Conservation (phyloP, 2,329 filamentous ascomycete genomes). For the Penicillium hordei region DNA sequence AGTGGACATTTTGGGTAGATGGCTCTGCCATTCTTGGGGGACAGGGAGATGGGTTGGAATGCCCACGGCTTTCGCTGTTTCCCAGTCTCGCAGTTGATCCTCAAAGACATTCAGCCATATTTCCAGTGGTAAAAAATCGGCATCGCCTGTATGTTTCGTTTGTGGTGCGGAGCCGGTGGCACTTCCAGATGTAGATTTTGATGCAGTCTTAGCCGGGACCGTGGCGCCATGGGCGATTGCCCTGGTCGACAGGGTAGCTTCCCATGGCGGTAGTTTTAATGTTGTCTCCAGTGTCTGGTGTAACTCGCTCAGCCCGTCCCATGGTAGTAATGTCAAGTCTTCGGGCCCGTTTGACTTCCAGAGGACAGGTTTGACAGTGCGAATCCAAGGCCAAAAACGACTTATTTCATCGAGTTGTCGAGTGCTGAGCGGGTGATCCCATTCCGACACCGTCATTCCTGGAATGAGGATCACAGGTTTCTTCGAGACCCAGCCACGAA, state of each 20-base stretch:
- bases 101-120: slow-evolving; percentile 85
- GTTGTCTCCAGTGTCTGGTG: slow-evolving; percentile 34
- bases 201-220: slow-evolving; percentile 9
- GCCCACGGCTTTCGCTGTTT: slow-evolving; percentile 76
- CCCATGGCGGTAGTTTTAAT: slow-evolving; percentile 27
- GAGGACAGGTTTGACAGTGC: slow-evolving; percentile 74
- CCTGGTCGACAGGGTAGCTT: slow-evolving; percentile 15
- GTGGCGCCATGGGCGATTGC: slow-evolving; percentile 15
- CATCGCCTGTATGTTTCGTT: slow-evolving; percentile 21
- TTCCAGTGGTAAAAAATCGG: slow-evolving; percentile 67
- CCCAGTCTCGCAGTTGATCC: slow-evolving; percentile 82
- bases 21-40: slow-evolving; percentile 69
- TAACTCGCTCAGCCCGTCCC: slow-evolving; percentile 47
- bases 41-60: slow-evolving; percentile 75
- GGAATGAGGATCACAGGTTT: slow-evolving; percentile 84
- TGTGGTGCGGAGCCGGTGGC: slow-evolving; percentile 31
- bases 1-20: slow-evolving; percentile 63
- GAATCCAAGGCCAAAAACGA: slow-evolving; percentile 83
- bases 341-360: slow-evolving; percentile 70
- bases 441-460: slow-evolving; percentile 85
- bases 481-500: slow-evolving; percentile 82
- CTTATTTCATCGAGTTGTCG: slow-evolving; percentile 82
- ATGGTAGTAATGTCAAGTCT: slow-evolving; percentile 51
- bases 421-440: slow-evolving; percentile 86
- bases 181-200: slow-evolving; percentile 36